Conservation (phyloP, 2,329 filamentous ascomycete species). For the Microdochium paspali region DNA sequence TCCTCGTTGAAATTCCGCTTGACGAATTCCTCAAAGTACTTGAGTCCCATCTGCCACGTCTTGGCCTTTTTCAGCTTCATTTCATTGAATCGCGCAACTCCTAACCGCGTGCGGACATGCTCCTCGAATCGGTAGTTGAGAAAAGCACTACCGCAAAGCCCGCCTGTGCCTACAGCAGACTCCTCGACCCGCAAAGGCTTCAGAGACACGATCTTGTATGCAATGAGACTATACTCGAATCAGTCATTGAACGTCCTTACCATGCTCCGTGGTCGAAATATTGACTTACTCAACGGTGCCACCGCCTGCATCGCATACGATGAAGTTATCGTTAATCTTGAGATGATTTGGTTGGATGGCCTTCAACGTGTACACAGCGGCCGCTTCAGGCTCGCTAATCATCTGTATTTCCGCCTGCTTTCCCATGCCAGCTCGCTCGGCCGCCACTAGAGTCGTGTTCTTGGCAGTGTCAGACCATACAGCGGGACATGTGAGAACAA, state of each 20-base stretch:
- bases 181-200: slow-evolving; percentile 67
- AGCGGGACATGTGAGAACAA: slow-evolving; percentile 72
- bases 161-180: slow-evolving; percentile 70
- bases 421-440: slow-evolving; percentile 72
- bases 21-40: slow-evolving; percentile 77
- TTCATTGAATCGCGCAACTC: slow-evolving; percentile 56
- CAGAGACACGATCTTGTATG: slow-evolving; percentile 69
- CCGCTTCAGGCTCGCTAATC: slow-evolving; percentile 74
- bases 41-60: slow-evolving; percentile 70
- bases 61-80: slow-evolving; percentile 73
- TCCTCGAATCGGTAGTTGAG: slow-evolving; percentile 76
- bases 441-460: slow-evolving; percentile 69
- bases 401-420: slow-evolving; percentile 61
- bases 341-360: slow-evolving; percentile 69
- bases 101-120: slow-evolving; percentile 59
- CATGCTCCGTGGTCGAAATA: background rate
- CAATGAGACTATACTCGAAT: slow-evolving; percentile 47
- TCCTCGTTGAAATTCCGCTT: slow-evolving; percentile 78
- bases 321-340: slow-evolving; percentile 56
- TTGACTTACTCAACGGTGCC: slow-evolving; percentile 54
- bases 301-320: slow-evolving; percentile 54
- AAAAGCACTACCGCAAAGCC: slow-evolving; percentile 69
- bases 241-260: slow-evolving; percentile 1
- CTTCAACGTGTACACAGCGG: slow-evolving; percentile 71
- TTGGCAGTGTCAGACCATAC: slow-evolving; percentile 84